Evolutionary conservation across 495 filamentous ascomycete genomes (phyloP).

Genomic region (Neurospora sp.): DNA sequence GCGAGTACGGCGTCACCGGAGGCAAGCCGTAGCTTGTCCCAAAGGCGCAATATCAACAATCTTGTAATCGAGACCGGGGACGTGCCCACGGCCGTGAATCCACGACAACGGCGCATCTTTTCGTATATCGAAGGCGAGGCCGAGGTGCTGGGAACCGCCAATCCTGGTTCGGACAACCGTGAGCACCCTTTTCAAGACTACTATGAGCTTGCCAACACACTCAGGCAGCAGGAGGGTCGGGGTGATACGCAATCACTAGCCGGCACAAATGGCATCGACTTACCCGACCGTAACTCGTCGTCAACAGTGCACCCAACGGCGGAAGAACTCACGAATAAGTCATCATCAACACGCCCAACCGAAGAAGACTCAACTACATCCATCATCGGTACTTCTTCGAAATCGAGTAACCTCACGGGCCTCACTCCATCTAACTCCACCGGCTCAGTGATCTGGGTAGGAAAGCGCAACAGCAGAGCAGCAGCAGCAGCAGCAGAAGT

Average conservation of each 20-base stretch:
- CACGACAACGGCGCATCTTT: background rate
- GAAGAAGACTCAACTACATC: background rate
- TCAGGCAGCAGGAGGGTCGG: background rate
- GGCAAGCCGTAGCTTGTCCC: background rate
- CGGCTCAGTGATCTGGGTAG: conserved; percentile 7
- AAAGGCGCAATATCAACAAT: background rate
- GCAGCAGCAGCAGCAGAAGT: too few species aligned
- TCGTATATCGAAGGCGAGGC: background rate
- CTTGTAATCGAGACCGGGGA: background rate
- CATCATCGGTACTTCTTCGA: background rate
- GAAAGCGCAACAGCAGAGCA: background rate
- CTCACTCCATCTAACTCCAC: conserved; percentile 2
- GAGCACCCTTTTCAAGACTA: background rate
- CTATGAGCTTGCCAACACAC: background rate
- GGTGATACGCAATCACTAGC: background rate
- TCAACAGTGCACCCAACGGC: background rate
- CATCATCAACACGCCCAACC: background rate
- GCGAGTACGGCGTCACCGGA: background rate
- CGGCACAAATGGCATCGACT: background rate
- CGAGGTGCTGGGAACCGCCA: background rate
- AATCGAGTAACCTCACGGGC: background rate
- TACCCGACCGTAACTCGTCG: background rate
- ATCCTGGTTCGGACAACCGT: background rate
- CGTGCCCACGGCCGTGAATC: background rate
- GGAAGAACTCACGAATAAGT: background rate